Evolutionary conservation across 306 rosid species (phyloP), one percentile per base, ranked within the genome.

Genomic region (Cicer chorassanicum): DNA sequence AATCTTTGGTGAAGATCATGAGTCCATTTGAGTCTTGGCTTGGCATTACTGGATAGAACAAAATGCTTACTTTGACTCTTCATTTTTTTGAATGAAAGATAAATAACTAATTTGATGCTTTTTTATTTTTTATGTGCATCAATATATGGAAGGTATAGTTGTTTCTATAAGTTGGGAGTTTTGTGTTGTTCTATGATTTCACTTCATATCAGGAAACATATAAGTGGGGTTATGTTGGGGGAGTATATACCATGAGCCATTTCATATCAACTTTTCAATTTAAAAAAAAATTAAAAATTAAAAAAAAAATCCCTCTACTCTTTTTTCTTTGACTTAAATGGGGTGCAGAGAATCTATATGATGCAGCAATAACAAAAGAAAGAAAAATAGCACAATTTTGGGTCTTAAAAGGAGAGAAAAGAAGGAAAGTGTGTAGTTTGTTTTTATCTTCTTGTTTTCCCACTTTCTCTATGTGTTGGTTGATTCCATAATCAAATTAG

Each of bases 21-120:
- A 70, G 93, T 92, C 99, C 99, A 95, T 83, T 88, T 94, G 1
- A 94, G 89, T 85, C 99, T 88, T 50, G 99, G 99, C 82, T 95
- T 92, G 12, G 99, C 85, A 83, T 95, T 97, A 80, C 92, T 89
- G 62, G 99, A 95, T 56, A 92, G 86, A 76, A 92, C 96, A 87
- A 95, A 89, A 82, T 86, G 89, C 93, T 89, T 86, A 79, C 78
- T 87, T 84, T 86, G 91, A 73, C 82, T 91, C 75, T 89, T 87
- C 92, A 85, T 84, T 24, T 43, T 75, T 75, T 74, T 71, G 73
- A 76, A 75, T 56, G 83, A 73, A 81, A 83, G 84, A 83, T 86
- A 74, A 65, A 84, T 64, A 51, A 51, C 80, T 24, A 6, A 75
- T 80, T 77, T 49, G 82, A 74, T 79, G 56, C 81, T 74, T 75